Percentiles rank a stretch among this genome's conserved stretches.
Evolutionary conservation across 1,284 basidiomycete species (phyloP).

Genomic region (Cryptococcus floricola): DNA sequence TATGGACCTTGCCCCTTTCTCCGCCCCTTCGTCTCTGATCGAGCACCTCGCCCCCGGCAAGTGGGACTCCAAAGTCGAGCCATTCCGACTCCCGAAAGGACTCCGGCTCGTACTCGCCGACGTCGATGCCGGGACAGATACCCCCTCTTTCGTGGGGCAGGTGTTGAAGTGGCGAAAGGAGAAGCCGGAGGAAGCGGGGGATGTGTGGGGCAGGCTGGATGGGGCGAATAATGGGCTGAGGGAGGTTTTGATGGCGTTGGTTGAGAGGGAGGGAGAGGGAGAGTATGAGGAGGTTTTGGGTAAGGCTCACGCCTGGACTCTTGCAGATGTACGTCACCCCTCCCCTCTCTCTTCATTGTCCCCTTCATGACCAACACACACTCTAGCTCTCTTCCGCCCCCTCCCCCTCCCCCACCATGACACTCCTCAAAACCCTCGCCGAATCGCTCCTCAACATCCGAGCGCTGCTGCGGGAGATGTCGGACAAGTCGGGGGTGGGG

Average conservation of each 20-base stretch:
- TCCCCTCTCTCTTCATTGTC: not conserved
- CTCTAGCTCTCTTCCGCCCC: not conserved
- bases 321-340: not conserved
- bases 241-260: constrained; percentile 29
- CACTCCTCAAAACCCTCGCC: not conserved
- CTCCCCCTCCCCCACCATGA: not conserved
- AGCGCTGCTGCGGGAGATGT: constrained; percentile 80
- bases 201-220: constrained; percentile 68
- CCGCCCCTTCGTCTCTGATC: not conserved
- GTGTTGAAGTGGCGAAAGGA: constrained; percentile 81
- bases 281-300: constrained; percentile 30
- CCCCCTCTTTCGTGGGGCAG: constrained; percentile 82
- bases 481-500: constrained; percentile 69
- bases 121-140: constrained; percentile 88
- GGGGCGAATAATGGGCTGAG: constrained; percentile 41
- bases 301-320: not conserved
- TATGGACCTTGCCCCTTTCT: constrained; percentile 53
- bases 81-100: constrained; percentile 74
- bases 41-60: constrained; percentile 9
- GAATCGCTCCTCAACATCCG: constrained; percentile 62
- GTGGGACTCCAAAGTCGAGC: constrained; percentile 52
- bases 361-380: not conserved
- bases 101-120: constrained; percentile 83
- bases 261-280: constrained; percentile 31
- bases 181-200: constrained; percentile 59